A percentile compares a stretch with the other conserved stretches of the same genome.
phyloP scores from a whole-genome alignment of 73 alveolate species.

The Paramecium octaurelia region DNA sequence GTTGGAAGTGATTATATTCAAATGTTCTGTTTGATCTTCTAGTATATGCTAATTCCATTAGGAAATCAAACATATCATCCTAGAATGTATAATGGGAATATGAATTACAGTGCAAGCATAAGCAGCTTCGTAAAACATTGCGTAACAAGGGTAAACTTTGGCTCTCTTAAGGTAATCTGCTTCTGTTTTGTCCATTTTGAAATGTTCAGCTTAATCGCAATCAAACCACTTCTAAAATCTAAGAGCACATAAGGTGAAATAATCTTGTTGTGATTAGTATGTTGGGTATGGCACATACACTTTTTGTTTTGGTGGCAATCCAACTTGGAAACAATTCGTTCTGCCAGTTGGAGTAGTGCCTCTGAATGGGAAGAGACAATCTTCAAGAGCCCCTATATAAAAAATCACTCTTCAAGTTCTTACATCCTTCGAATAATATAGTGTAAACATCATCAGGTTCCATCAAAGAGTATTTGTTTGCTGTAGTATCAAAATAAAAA shows the following conservation, averaged over 20 bases:
- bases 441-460: constrained; percentile 66
- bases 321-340: constrained; percentile 56
- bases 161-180: constrained; percentile 48
- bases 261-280: constrained; percentile 55
- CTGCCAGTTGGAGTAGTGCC: constrained; percentile 67
- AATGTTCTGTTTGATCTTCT: constrained; percentile 60
- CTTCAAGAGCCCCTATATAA: constrained; percentile 65
- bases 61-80: constrained; percentile 69
- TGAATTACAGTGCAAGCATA: constrained; percentile 55
- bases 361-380: constrained; percentile 50
- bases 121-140: constrained; percentile 57
- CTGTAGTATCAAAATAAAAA: constrained; percentile 54
- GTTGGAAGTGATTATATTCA: constrained; percentile 51
- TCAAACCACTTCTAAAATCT: constrained; percentile 64
- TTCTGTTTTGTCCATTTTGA: constrained; percentile 45
- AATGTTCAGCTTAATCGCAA: constrained; percentile 59
- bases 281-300: constrained; percentile 55
- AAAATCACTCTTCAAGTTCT: neutral
- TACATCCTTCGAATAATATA: constrained; percentile 60
- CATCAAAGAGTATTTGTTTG: constrained; percentile 52
- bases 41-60: constrained; percentile 65
- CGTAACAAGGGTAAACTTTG: constrained; percentile 58
- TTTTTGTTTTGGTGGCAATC: constrained; percentile 54
- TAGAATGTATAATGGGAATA: neutral
- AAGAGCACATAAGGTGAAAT: constrained; percentile 53